Evolutionary conservation across 208 protist species (phyloP).

Genomic region (Acanthamoeba castellanii): DNA sequence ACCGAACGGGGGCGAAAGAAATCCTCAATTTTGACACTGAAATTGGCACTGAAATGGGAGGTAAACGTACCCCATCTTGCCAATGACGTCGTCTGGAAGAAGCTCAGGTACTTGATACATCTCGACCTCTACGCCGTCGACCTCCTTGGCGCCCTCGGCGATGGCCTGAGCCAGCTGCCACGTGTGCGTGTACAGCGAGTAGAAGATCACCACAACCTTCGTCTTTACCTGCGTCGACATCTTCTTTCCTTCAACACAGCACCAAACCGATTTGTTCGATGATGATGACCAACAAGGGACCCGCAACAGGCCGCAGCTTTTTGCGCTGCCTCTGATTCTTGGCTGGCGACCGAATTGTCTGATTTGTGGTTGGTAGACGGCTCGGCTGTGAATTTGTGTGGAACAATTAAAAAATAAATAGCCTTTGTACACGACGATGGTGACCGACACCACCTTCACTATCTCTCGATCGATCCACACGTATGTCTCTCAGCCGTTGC

Average conservation of each 20-base stretch:
- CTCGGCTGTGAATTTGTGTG: neutral
- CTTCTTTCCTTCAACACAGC: neutral
- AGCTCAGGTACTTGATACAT: constrained; percentile 85
- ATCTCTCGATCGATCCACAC: too few species aligned
- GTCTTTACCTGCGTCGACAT: constrained; percentile 33
- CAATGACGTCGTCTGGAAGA: constrained; percentile 85
- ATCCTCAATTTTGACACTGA: too few species aligned
- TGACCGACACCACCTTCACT: too few species aligned
- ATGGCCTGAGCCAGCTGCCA: constrained; percentile 81
- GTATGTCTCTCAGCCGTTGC: constrained; percentile 33
- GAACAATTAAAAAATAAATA: too few species aligned
- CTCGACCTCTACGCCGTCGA: constrained; percentile 81
- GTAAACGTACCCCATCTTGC: constrained; percentile 80
- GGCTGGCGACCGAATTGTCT: neutral
- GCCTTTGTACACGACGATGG: too few species aligned
- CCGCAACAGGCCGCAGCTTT: neutral
- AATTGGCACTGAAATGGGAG: too few species aligned
- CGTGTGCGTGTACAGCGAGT: constrained; percentile 75
- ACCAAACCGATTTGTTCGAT: neutral
- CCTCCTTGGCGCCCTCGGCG: constrained; percentile 77
- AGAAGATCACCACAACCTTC: constrained; percentile 76
- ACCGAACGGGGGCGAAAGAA: too few species aligned
- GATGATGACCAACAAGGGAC: neutral
- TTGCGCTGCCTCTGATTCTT: neutral
- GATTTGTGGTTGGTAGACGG: neutral